Percentiles rank a stretch among this genome's conserved stretches.
Evolutionary conservation across 73 alveolate genomes (phyloP).

Genomic region (Strombidium stylifer): DNA sequence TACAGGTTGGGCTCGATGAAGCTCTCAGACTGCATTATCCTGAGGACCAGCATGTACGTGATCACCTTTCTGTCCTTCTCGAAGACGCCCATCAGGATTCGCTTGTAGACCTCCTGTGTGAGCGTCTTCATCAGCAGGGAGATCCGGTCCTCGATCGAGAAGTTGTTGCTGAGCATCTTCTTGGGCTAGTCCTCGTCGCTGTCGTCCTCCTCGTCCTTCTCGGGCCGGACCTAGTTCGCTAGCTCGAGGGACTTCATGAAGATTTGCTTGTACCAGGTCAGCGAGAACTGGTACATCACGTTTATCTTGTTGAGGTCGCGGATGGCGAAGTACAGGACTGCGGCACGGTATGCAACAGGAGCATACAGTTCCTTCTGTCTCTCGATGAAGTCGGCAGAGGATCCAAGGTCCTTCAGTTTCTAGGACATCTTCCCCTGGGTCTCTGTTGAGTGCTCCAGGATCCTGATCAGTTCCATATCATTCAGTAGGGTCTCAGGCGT

Average conservation of each 20-base stretch:
- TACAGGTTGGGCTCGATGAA: conserved; percentile 32
- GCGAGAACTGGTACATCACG: conserved; percentile 95
- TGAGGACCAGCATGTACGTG: conserved; percentile 81
- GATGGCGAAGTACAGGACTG: conserved; percentile 64
- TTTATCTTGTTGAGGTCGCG: conserved; percentile 78
- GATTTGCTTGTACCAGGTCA: conserved; percentile 71
- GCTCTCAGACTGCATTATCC: conserved; percentile 48
- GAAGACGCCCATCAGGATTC: conserved; percentile 87
- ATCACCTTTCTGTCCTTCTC: conserved; percentile 95
- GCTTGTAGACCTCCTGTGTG: conserved; percentile 75
- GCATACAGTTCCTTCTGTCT: conserved; percentile 67
- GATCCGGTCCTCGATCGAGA: conserved; percentile 39
- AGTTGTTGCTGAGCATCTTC: not conserved
- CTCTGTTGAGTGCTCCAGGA: conserved; percentile 79
- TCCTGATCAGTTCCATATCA: conserved; percentile 82
- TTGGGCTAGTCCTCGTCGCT: not conserved
- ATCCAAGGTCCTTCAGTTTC: conserved; percentile 70
- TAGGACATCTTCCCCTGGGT: conserved; percentile 71
- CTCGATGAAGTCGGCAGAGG: conserved; percentile 69
- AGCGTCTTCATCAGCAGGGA: conserved; percentile 68
- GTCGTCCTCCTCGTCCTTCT: not conserved
- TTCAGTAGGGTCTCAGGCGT: conserved; percentile 57
- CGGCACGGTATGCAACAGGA: conserved; percentile 76
- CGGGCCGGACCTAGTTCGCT: conserved; percentile 36
- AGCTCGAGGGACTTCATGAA: conserved; percentile 51